Evolutionary conservation across 352 stramenopile genomes (phyloP), one percentile per base, ranked within the genome.

Genomic region (Phytophthora pini): DNA sequence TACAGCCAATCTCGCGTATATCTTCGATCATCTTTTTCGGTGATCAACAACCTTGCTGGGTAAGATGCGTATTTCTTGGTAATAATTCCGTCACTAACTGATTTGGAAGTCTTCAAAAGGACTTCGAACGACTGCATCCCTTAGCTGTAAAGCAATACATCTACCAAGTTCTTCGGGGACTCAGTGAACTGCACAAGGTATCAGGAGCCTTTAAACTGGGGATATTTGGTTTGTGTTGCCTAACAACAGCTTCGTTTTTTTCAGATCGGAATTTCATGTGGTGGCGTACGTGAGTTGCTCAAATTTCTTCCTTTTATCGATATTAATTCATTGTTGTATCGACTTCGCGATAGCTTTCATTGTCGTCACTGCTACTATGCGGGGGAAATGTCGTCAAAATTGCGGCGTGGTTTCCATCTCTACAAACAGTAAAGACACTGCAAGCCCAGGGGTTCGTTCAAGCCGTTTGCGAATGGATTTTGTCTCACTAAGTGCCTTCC

Each of bases 291-390:
- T 77, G 38, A 36, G 2, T 13, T 13, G 31, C 13, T 36, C 31
- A 36, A 13, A 4, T 36, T 12, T 11, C 10, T 36, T 4, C 10
- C 4, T 36, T 36, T 4, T 32, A 32, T 32, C 29, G 7, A 9
- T 12, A 36, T 13, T 0, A 36, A 13, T 8, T 36, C 31, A 17
- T 56, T 63, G 11, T 41, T 4, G 5, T 34, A 26, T 51, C 15
- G 43, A 29, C 17, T 22, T 53, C 43, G 13, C 39, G 17, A 10
- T 46, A 88, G 79, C 44, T 88, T 31, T 83, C 79, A 1, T 55
- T 80, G 8, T 74, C 77, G 12, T 78, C 70, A 24, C 17, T 87
- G 5, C 73, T 85, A 31, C n/a, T 88, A 5, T 72, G 65, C 22
- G 72, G 71, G 27, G 67, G 72, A 2, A 62, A 70, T 44, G 27